These are phyloP conservation scores for Phoenix dactylifera DNA, from an alignment of 176 grass and related monocot genomes.

Conservation along the genomic window DNA sequence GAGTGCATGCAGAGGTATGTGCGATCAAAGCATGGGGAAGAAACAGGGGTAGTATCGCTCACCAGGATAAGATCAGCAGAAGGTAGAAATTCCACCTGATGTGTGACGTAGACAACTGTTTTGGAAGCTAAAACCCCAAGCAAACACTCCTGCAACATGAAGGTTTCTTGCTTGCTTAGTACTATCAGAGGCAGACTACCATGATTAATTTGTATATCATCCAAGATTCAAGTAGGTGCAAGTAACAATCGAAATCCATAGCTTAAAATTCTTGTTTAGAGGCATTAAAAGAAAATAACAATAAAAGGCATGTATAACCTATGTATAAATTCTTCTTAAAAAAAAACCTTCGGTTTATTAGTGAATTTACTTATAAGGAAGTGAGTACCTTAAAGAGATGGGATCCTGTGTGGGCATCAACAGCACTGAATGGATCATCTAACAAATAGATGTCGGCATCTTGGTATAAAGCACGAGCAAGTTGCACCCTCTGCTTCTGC, in stretches of 20 bases:
- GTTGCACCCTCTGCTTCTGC: slow-evolving; percentile 44
- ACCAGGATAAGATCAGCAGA: slow-evolving; percentile 1
- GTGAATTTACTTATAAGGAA: too few relatives aligned
- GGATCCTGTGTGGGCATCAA: slow-evolving; percentile 39
- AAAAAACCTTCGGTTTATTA: too few relatives aligned
- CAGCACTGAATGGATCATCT: slow-evolving; percentile 39
- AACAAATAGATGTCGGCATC: slow-evolving; percentile 40
- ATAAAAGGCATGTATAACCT: too few relatives aligned
- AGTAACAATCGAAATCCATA: too few relatives aligned
- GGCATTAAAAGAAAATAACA: too few relatives aligned
- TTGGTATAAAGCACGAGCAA: slow-evolving; percentile 40
- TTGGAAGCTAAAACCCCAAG: neutral
- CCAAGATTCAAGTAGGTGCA: too few relatives aligned
- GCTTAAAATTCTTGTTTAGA: too few relatives aligned
- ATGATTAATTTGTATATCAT: too few relatives aligned
- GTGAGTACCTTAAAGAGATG: slow-evolving; percentile 54
- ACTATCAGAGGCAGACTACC: too few relatives aligned
- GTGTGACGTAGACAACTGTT: neutral
- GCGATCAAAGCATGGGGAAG: neutral
- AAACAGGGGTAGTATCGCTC: neutral
- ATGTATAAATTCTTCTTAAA: too few relatives aligned
- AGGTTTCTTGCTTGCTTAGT: too few relatives aligned
- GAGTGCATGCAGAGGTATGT: neutral
- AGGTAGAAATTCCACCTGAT: slow-evolving; percentile 3
- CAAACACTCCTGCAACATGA: neutral